Base-by-base conservation (phyloP, 768 basidiomycete genomes). In the Agaricus bisporus region DNA sequence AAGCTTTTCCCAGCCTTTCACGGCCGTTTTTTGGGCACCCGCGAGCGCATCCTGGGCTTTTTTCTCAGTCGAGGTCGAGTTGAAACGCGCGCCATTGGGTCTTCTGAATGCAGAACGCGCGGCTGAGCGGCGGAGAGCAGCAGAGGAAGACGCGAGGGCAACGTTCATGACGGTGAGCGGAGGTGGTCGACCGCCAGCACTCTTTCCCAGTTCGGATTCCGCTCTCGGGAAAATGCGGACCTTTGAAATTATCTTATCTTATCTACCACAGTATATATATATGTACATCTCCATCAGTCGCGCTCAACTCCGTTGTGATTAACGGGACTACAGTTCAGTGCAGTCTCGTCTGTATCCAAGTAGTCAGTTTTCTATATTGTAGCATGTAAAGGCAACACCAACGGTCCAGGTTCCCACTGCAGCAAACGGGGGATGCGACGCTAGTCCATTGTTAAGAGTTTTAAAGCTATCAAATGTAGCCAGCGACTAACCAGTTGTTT, bases 31-130 rank as follows among this genome's bases (percentile, higher is more conserved):
- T 64, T 84, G 82, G 8, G 79, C 84, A 41, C 70, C 67, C 46
- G 77, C 73, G 56, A 87, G 69, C 39, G 79, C 74, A 49, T 89
- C 83, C 68, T 87, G 82, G 5, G 86, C 83, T 66, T 85, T 87
- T 72, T 87, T 82, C 59, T 80, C 76, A 29, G 78, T 50, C 9
- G 70, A 64, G 29, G 77, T 64, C 20, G 76, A 77, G 18, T 73
- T 65, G 63, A 79, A 72, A 54, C 78, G 78, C 58, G 63, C 61
- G 48, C 56, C 29, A 48, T 38, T 59, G 61, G 61, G 50, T 51
- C 61, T 61, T 46, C 65, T 60, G 60, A 68, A 49, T 29, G 64
- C 63, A 22, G 67, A 63, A 41, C 71, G 69, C 18, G 62, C 59
- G 28, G 67, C 51, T 8, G 66, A 60, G 18, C 67, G 70, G 39